Conservation (phyloP, 352 stramenopile species). For the Phytopythium ostracodes region DNA sequence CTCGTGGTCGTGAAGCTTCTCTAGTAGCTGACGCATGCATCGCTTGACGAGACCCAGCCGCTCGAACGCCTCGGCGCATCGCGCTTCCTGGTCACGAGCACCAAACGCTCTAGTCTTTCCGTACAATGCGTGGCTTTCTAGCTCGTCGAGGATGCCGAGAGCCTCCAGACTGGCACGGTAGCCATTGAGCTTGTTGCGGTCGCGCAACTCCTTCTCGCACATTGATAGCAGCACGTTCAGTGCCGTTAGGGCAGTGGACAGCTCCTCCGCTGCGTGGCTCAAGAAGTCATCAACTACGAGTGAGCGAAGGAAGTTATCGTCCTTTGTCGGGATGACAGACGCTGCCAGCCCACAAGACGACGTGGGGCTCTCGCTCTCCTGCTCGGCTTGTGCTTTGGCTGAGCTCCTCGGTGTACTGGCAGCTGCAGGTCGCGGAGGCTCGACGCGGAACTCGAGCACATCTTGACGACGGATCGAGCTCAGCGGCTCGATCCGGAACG, state of each 20-base stretch:
- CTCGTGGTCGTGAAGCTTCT: constrained; percentile 44
- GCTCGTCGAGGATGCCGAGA: constrained; percentile 64
- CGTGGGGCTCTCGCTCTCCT: background rate
- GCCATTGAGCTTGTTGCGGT: constrained; percentile 54
- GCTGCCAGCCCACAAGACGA: constrained; percentile 2
- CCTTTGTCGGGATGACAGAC: constrained; percentile 16
- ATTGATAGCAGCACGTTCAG: constrained; percentile 72
- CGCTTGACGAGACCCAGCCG: constrained; percentile 51
- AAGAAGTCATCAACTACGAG: constrained; percentile 69
- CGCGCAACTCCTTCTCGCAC: constrained; percentile 46
- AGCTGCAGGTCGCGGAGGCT: constrained; percentile 13
- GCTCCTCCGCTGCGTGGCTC: constrained; percentile 67
- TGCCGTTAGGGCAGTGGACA: constrained; percentile 71
- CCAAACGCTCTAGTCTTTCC: constrained; percentile 29
- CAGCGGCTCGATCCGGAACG: constrained; percentile 41
- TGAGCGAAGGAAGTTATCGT: constrained; percentile 56
- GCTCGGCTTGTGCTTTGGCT: background rate
- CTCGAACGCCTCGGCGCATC: constrained; percentile 45
- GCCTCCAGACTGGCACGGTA: constrained; percentile 64
- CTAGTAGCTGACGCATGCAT: constrained; percentile 49
- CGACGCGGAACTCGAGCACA: constrained; percentile 19
- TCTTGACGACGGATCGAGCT: constrained; percentile 10
- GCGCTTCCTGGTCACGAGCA: constrained; percentile 18
- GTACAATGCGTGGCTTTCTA: constrained; percentile 51
- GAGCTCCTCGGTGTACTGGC: background rate